These are phyloP conservation scores for Penicillium malachiteum DNA, from an alignment of 495 filamentous ascomycete species.

Conservation along the genomic window DNA sequence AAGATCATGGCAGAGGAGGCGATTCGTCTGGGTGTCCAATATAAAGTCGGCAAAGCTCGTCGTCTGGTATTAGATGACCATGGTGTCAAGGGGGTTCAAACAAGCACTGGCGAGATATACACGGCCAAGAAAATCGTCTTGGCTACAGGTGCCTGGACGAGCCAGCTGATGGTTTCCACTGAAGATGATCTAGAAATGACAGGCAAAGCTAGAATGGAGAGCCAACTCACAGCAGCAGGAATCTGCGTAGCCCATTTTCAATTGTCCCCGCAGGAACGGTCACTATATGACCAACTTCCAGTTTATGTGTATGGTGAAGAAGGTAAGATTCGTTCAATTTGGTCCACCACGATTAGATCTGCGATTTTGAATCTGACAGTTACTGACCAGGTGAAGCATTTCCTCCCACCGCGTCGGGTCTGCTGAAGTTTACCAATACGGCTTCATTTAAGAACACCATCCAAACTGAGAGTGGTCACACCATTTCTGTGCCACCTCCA, in stretches of 20 bases:
- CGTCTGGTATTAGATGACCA: slow-evolving; percentile 20
- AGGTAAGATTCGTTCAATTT: slow-evolving; percentile 15
- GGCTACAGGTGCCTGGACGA: slow-evolving; percentile 57
- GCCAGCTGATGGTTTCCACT: slow-evolving; percentile 27
- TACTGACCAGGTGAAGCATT: slow-evolving; percentile 6
- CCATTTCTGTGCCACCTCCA: slow-evolving; percentile 3
- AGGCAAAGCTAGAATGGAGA: slow-evolving; percentile 28
- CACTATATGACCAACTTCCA: slow-evolving; percentile 30
- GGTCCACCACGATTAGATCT: background rate
- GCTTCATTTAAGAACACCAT: slow-evolving; percentile 11
- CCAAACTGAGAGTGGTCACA: background rate
- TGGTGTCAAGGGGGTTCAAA: slow-evolving; percentile 24
- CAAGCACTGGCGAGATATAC: slow-evolving; percentile 30
- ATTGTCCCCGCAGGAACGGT: slow-evolving; percentile 27
- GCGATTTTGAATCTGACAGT: background rate
- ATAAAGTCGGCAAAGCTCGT: slow-evolving; percentile 30
- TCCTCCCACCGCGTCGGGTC: background rate
- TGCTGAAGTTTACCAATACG: slow-evolving; percentile 13
- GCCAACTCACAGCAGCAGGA: slow-evolving; percentile 38
- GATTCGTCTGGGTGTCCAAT: slow-evolving; percentile 31
- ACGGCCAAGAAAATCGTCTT: slow-evolving; percentile 49
- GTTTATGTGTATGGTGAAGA: slow-evolving; percentile 38
- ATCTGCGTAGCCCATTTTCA: slow-evolving; percentile 40
- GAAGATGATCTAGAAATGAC: slow-evolving; percentile 34
- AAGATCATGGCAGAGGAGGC: slow-evolving; percentile 32